Evolutionary conservation across 116 monocot species (phyloP), one percentile per base, ranked within the genome.

Genomic region (Thalassia testudinum): DNA sequence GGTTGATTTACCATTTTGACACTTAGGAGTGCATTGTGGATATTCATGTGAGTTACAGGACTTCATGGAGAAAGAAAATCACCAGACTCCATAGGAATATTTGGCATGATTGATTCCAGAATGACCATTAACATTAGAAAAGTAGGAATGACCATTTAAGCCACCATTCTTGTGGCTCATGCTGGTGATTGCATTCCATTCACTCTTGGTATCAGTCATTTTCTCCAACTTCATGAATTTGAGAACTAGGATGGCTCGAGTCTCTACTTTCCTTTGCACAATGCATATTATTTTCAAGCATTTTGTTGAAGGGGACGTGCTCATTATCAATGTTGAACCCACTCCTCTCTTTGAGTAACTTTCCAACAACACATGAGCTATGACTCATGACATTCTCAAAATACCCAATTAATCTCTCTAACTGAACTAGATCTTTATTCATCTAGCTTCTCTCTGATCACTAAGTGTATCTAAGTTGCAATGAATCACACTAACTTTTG

Each of bases 1-100:
- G 78, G 73, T 65, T 56, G 64, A 72, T 70, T 68, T 18, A 69
- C 60, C 47, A 65, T 69, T 21, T 69, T 66, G 25, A 52, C 48
- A 24, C 64, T 60, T 20, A 57, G 42, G 29, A 68, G 58, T 57
- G 43, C 28, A 21, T 37, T 40, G 5, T 7, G 66, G 26, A 63
- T 38, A 44, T 56, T 67, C 79, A 66, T 66, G 34, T 62, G 75
- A 24, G 48, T 53, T 26, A 56, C 62, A n/a, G 73, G n/a, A n/a
- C n/a, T 71, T 1, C 54, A 37, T 5, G 50, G 19, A 34, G 24
- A 54, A 29, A 37, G 26, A 3, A 50, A 38, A 62, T 71, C 65
- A 53, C 62, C 64, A 18, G 64, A 57, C 43, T 51, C 63, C 57
- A 7, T 27, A 53, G 16, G 55, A 43, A n/a, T 24, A 19, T 23